Percentiles rank a stretch among this genome's conserved stretches.
These are phyloP conservation scores for Euphorbia tirucalli DNA, from an alignment of 345 rosid genomes.

Conservation along the genomic window DNA sequence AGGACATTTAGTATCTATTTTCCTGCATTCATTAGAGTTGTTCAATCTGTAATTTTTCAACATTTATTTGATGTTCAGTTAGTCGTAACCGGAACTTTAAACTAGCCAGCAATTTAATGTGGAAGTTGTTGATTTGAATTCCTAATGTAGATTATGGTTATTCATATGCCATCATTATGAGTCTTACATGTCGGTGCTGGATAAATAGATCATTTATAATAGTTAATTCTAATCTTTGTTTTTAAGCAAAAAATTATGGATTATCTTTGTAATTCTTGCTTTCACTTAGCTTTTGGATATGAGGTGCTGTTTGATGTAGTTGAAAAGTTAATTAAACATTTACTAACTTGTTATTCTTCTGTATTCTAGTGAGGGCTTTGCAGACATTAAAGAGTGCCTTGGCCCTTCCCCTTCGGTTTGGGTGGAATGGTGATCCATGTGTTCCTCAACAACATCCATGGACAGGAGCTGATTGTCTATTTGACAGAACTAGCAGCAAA, in stretches of 20 bases:
- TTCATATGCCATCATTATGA: not conserved
- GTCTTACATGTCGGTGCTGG: not conserved
- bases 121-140: not conserved
- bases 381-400: constrained; percentile 65
- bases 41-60: not conserved
- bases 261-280: not conserved
- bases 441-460: constrained; percentile 99
- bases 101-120: no score
- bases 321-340: not conserved
- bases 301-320: constrained; percentile 10
- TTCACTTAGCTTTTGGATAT: not conserved
- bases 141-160: not conserved
- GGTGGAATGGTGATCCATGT: constrained; percentile 99
- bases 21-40: not conserved
- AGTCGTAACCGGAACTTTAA: not conserved
- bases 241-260: not conserved
- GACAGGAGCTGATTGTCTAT: constrained; percentile 88
- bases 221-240: not conserved
- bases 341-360: constrained; percentile 26
- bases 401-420: constrained; percentile 85
- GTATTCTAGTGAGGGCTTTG: constrained; percentile 63
- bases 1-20: not conserved
- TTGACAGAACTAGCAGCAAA: constrained; percentile 56
- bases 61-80: not conserved
- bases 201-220: not conserved